Evolutionary conservation across 2,329 filamentous ascomycete genomes (phyloP).

Genomic region (Microsporum canis): DNA sequence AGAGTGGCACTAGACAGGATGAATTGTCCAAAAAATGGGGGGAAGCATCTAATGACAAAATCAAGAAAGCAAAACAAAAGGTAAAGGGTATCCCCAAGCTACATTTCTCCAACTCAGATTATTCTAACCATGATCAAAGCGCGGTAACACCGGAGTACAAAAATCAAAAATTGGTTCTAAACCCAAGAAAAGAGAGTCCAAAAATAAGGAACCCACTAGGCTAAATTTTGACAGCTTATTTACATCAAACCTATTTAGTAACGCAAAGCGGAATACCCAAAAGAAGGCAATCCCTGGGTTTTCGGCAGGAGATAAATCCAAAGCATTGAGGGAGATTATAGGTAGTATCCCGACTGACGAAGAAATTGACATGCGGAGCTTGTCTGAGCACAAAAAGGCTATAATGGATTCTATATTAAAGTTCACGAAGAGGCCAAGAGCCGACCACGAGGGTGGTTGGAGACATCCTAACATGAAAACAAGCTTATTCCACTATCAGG

Average conservation of each 20-base stretch:
- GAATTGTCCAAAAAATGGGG: background rate
- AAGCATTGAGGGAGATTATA: slow-evolving; percentile 26
- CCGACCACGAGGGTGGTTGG: slow-evolving; percentile 25
- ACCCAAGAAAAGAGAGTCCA: background rate
- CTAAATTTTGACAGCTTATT: slow-evolving; percentile 11
- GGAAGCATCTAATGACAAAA: background rate
- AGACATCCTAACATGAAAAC: slow-evolving; percentile 24
- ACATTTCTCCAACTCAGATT: background rate
- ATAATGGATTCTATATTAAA: slow-evolving; percentile 21
- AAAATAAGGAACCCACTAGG: background rate
- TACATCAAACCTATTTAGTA: slow-evolving; percentile 7
- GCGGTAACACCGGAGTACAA: background rate
- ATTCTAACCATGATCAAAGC: background rate
- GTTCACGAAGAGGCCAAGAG: slow-evolving; percentile 20
- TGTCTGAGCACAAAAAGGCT: slow-evolving; percentile 18
- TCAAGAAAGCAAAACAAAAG: background rate
- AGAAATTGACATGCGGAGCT: slow-evolving; percentile 17
- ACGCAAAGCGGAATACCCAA: slow-evolving; percentile 16
- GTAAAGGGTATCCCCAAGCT: background rate
- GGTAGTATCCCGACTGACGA: slow-evolving; percentile 22
- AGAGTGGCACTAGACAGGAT: background rate
- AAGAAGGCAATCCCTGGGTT: slow-evolving; percentile 19
- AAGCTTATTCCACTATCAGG: slow-evolving; percentile 28
- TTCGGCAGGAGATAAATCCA: slow-evolving; percentile 17
- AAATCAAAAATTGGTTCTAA: background rate